Evolutionary conservation across 495 filamentous ascomycete genomes (phyloP), one percentile per base, ranked within the genome.

Genomic region (Darksidea phi): DNA sequence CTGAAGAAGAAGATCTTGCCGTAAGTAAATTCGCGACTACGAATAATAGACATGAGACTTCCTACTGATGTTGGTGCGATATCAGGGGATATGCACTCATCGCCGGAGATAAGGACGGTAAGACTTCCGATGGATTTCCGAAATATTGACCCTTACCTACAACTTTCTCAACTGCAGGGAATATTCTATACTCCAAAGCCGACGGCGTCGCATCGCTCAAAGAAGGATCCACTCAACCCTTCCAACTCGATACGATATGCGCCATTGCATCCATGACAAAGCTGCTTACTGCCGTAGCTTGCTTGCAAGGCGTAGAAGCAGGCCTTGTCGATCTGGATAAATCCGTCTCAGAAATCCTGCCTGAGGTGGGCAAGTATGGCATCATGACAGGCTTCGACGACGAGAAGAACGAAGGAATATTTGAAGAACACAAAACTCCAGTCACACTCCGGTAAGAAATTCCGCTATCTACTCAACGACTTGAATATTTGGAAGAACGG

Each of bases 361-460:
- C 66, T 0, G 72, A 73, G 43, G 21, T 70, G 7, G 64, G 60
- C 24, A 63, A 64, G 8, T 18, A 55, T 12, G 25, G 67, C 13
- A 69, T 74, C 49, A 45, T 74, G n/a, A 67, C 37, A 2, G 72
- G 65, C 18, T 58, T 67, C 17, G 59, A 70, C 18, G 56, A 65
- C 6, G 55, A 58, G 17, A 48, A 23, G 43, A 38, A 57, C 12
- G 37, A 57, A 41, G 58, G 48, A 8, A 54, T 57, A 7, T 32
- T 64, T 4, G 34, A 17, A 12, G 7, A 36, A 0, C 42, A 17
- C 45, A 59, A 18, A 5, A 67, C 55, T n/a, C 38, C 25, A 1
- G 64, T 71, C 42, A 71, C 69, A 15, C 28, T 66, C 36, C 32
- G 54, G 46, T 60, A 42, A 13, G 51, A n/a, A n/a, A n/a, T 54